Percentiles rank a stretch among this genome's conserved stretches.
phyloP scores from a whole-genome alignment of 306 rosid genomes.

The Elaeagnus macrophylla region DNA sequence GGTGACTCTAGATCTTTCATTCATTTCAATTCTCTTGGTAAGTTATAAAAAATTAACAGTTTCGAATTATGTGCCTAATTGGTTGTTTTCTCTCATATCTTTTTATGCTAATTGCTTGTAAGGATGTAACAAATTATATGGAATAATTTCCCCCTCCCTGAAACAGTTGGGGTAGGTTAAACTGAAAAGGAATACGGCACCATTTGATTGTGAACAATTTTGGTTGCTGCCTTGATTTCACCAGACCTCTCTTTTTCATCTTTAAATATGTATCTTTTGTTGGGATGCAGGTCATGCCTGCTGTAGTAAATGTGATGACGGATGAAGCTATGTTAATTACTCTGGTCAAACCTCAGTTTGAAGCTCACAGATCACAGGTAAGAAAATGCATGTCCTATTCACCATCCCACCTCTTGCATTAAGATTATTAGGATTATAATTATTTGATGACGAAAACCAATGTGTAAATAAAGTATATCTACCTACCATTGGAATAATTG shows the following conservation, averaged over 20 bases:
- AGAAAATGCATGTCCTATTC: conserved; percentile 15
- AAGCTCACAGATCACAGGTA: conserved; percentile 86
- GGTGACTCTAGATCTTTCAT: conserved; percentile 88
- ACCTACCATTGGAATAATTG: too few relatives aligned
- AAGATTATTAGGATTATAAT: not conserved
- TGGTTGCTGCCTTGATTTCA: not conserved
- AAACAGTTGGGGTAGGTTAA: not conserved
- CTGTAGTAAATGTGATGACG: conserved; percentile 72
- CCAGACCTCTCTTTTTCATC: not conserved
- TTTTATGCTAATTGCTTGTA: not conserved
- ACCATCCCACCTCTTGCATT: not conserved
- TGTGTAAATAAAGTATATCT: not conserved
- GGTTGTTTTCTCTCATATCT: conserved; percentile 2
- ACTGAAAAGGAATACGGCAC: not conserved
- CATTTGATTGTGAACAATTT: not conserved
- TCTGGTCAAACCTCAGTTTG: conserved; percentile 91
- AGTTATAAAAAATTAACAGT: conserved; percentile 22
- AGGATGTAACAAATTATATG: not conserved
- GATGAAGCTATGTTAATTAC: conserved; percentile 71
- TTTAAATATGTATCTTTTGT: not conserved
- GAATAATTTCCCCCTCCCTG: not conserved
- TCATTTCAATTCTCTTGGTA: conserved; percentile 92
- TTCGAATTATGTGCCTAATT: not conserved
- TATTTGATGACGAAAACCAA: not conserved
- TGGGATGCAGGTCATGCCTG: conserved; percentile 81